Base-by-base conservation (phyloP, 2,329 filamentous ascomycete species). In the Alternaria triticimaculans region DNA sequence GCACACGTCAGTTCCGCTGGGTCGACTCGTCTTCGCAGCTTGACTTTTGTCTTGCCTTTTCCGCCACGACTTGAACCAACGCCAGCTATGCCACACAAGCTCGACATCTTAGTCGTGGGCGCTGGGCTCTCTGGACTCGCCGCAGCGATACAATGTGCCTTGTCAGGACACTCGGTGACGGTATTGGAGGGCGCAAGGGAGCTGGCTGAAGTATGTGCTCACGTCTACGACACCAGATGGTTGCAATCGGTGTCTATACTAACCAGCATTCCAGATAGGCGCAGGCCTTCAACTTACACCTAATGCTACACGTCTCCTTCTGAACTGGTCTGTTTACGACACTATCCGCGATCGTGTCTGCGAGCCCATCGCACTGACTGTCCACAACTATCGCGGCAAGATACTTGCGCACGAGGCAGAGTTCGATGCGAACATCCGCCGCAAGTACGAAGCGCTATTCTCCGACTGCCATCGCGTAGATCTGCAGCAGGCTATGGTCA, bases 391-490 rank as follows among this genome's bases (percentile, higher is more conserved):
- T 72, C 84, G 86, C 15, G 75, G 78, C 20, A 79, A 80, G 59
- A 50, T 84, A 0, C 76, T 89, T 2, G 85, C 85, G 0, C 76
- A 83, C 12, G 85, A 89, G 33, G 76, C 82, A 1, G 68, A 81
- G n/a, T 90, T 88, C 62, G 76, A 86, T 63, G 73, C 80, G 21
- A 85, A 86, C 21, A 87, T 88, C 60, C 82, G 83, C 7, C 72
- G 75, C 4, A 86, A 85, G 64, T 90, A 90, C 67, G 80, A 79
- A 12, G 84, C 86, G 0, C 88, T 88, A 0, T 89, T 89, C 67
- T 78, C 85, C 43, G 86, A 88, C 56, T 74, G 89, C n/a, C 88
- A 90, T 73, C 85, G 89, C 2, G 87, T 87, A 3, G 88, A 91
- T 70, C 77, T 90, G 18, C 88, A 90, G 64, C 79, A 82, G 8